A percentile compares a stretch with the other conserved stretches of the same genome.
phyloP scores from a whole-genome alignment of 1,284 basidiomycete species.

The Mycena sp. region DNA sequence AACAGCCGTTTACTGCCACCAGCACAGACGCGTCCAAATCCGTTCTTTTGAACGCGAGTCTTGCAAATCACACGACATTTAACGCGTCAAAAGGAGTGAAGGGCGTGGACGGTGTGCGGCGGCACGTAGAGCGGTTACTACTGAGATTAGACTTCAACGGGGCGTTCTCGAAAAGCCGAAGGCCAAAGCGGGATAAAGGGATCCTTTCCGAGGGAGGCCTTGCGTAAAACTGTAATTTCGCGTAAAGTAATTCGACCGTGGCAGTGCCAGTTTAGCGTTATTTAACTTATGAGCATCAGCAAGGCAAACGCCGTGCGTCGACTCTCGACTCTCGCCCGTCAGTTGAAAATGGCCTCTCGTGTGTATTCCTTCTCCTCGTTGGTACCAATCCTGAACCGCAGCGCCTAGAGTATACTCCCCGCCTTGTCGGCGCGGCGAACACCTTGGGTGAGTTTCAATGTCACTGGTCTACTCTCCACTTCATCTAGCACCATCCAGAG shows the following conservation, averaged over 20 bases:
- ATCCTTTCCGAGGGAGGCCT: slow-evolving; percentile 59
- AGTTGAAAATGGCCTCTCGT: slow-evolving; percentile 67
- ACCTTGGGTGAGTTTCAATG: slow-evolving; percentile 78
- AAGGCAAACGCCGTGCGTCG: slow-evolving; percentile 55
- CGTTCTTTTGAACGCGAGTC: slow-evolving; percentile 65
- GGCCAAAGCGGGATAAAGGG: slow-evolving; percentile 45
- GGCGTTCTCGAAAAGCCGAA: slow-evolving; percentile 67
- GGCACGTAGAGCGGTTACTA: slow-evolving; percentile 85
- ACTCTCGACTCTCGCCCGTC: slow-evolving; percentile 60
- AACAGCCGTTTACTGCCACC: slow-evolving; percentile 65
- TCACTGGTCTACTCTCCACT: slow-evolving; percentile 23
- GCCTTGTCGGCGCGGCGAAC: slow-evolving; percentile 89
- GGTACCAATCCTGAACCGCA: neutral
- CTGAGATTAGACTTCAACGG: slow-evolving; percentile 89
- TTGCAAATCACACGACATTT: slow-evolving; percentile 65
- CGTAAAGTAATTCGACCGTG: too few relatives aligned
- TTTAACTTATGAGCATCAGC: too few relatives aligned
- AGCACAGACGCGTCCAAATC: slow-evolving; percentile 74
- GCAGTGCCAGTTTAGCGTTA: too few relatives aligned
- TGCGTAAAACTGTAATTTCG: slow-evolving; percentile 29
- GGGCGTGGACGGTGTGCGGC: slow-evolving; percentile 60
- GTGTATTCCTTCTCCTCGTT: slow-evolving; percentile 38
- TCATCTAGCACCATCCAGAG: slow-evolving; percentile 59
- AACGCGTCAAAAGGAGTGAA: slow-evolving; percentile 57
- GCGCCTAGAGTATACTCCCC: slow-evolving; percentile 71